phyloP scores from a whole-genome alignment of 257 asterid genomes.

The Nicotiana tomentosiformis region DNA sequence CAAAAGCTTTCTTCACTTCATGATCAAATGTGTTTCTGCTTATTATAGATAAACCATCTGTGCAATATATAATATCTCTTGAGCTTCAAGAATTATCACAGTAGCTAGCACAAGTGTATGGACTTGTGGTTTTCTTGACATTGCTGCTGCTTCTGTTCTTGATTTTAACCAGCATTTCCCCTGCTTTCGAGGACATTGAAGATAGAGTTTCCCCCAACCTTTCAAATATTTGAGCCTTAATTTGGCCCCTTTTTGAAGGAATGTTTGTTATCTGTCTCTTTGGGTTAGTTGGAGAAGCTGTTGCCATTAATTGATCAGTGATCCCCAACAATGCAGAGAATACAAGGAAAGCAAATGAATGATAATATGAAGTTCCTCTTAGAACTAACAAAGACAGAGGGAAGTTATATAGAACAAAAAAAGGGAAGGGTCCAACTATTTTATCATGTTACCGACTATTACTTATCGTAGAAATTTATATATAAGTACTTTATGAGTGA shows the following conservation, averaged over 20 bases:
- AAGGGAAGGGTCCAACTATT: background rate
- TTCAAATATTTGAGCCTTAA: conserved; percentile 6
- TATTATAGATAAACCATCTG: background rate
- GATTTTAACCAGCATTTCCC: background rate
- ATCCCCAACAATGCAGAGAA: background rate
- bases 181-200: background rate
- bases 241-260: conserved; percentile 10
- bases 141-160: background rate
- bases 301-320: background rate
- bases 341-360: background rate
- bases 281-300: background rate
- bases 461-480: too few species aligned
- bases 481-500: too few species aligned
- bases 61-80: background rate
- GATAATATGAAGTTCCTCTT: background rate
- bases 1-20: background rate
- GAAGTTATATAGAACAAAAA: background rate
- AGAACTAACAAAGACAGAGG: background rate
- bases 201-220: background rate
- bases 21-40: background rate
- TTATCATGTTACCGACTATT: too few species aligned
- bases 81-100: background rate
- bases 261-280: background rate
- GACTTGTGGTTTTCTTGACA: background rate
- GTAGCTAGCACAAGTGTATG: background rate